phyloP scores from a whole-genome alignment of 78 protist species.

The Cavenderia fasciculata region DNA sequence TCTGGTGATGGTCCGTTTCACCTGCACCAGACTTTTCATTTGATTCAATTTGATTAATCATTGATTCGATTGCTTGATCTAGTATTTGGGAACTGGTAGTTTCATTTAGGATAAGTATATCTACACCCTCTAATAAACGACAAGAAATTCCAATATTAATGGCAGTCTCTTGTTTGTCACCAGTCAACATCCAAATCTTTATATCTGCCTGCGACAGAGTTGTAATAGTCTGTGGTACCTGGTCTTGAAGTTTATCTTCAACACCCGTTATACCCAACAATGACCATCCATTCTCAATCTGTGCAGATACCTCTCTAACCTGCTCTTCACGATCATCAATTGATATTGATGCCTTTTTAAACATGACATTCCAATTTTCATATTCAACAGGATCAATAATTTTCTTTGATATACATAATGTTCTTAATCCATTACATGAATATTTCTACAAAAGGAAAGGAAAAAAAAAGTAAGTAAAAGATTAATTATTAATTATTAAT shows the following conservation, averaged over 20 bases:
- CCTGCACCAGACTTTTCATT: background rate
- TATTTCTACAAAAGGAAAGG: constrained; percentile 1
- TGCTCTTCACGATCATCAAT: constrained; percentile 26
- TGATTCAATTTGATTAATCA: background rate
- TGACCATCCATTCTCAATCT: constrained; percentile 80
- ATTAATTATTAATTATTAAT: too few species aligned
- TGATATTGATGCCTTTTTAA: constrained; percentile 53
- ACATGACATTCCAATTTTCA: constrained; percentile 20
- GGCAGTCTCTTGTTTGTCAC: constrained; percentile 99
- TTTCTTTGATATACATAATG: constrained; percentile 87
- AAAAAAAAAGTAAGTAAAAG: background rate
- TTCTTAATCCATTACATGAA: constrained; percentile 91
- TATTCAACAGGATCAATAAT: constrained; percentile 55
- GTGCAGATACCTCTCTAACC: constrained; percentile 13
- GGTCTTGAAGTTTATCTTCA: constrained; percentile 96
- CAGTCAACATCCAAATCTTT: constrained; percentile 97
- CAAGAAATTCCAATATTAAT: constrained; percentile 91
- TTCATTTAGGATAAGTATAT: constrained; percentile 28
- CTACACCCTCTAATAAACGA: background rate
- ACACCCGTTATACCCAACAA: constrained; percentile 92
- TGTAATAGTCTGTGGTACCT: constrained; percentile 87
- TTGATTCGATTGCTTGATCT: background rate
- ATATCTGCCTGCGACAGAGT: constrained; percentile 82
- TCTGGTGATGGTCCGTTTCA: background rate
- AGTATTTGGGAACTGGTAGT: background rate